Evolutionary conservation across 2,329 filamentous ascomycete species (phyloP).

Genomic region (Celoporthe dispersa): DNA sequence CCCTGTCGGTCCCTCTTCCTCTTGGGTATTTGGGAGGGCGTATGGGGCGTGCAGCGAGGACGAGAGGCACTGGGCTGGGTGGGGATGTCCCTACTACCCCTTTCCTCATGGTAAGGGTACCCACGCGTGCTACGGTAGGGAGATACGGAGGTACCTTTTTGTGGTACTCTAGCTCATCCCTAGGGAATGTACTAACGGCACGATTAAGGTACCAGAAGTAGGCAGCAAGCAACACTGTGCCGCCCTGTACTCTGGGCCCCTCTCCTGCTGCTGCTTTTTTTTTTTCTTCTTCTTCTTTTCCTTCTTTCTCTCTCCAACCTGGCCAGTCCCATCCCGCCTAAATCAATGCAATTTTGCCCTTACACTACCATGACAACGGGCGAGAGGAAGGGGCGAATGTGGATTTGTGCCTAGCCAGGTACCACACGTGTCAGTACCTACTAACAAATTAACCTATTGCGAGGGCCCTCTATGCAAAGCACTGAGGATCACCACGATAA

Average conservation of each 20-base stretch:
- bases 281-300: background rate
- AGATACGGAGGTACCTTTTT: background rate
- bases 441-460: background rate
- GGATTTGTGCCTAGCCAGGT: background rate
- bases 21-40: background rate
- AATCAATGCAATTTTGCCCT: constrained; percentile 1
- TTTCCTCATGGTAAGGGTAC: constrained; percentile 8
- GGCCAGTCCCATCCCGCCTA: background rate
- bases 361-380: background rate
- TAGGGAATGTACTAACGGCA: background rate
- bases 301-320: background rate
- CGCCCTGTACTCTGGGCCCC: background rate
- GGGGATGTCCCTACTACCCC: constrained; percentile 10
- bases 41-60: background rate
- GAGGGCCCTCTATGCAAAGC: background rate
- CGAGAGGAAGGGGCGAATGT: constrained; percentile 8
- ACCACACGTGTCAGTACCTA: background rate
- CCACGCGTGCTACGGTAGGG: constrained; percentile 3
- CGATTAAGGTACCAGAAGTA: background rate
- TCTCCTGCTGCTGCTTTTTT: no score
- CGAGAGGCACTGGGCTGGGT: background rate
- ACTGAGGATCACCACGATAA: background rate
- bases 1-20: constrained; percentile 3
- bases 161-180: background rate
- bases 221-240: background rate